These are phyloP conservation scores for Protomyces pachydermus DNA, from an alignment of 1,139 yeast species.

Conservation along the genomic window DNA sequence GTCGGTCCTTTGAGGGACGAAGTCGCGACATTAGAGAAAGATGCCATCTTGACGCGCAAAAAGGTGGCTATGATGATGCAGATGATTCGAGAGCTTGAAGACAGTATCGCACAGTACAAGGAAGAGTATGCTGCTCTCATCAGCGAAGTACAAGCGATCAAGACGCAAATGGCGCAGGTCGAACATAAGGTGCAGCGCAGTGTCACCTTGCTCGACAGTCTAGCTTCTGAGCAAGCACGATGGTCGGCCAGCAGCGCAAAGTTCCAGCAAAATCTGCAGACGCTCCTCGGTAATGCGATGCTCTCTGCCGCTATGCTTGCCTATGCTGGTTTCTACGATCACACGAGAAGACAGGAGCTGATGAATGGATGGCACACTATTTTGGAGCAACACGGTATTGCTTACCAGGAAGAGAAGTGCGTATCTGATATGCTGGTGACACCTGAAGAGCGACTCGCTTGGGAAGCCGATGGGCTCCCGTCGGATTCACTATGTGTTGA, in stretches of 20 bases:
- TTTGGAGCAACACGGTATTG: constrained; percentile 44
- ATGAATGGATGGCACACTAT: constrained; percentile 44
- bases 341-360: constrained; percentile 46
- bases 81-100: constrained; percentile 72
- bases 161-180: constrained; percentile 62
- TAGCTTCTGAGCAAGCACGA: constrained; percentile 65
- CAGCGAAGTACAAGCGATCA: constrained; percentile 71
- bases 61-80: constrained; percentile 61
- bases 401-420: constrained; percentile 42
- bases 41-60: constrained; percentile 58
- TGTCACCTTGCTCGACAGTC: constrained; percentile 54
- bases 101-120: constrained; percentile 63
- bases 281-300: constrained; percentile 60
- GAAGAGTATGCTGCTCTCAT: constrained; percentile 65
- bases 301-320: constrained; percentile 58
- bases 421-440: constrained; percentile 44
- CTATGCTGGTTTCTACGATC: constrained; percentile 61
- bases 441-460: constrained; percentile 45
- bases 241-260: constrained; percentile 60
- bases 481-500: constrained; percentile 59
- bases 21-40: constrained; percentile 54
- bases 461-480: constrained; percentile 54
- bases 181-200: constrained; percentile 62
- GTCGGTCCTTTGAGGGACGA: constrained; percentile 74
- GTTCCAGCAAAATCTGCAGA: constrained; percentile 48